Evolutionary conservation across 2,329 filamentous ascomycete species (phyloP), one percentile per base, ranked within the genome.

Genomic region (Mollisiaceae sp.): DNA sequence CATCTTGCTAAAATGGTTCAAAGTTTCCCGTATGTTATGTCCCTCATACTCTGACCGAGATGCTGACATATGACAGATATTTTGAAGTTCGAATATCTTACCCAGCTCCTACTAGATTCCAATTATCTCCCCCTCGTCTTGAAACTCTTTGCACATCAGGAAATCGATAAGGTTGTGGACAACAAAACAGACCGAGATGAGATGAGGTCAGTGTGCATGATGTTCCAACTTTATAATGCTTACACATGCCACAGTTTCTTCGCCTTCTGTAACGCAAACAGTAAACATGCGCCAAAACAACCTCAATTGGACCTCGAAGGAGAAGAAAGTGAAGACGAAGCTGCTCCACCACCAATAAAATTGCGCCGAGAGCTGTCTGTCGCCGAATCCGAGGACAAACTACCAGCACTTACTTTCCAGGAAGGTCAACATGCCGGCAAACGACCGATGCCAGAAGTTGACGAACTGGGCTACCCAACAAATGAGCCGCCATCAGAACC

Each of bases 1-100:
- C 35, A 82, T 97, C n/a, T 79, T 98, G 54, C 77, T 98, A 67
- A 99, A 98, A 78, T 99, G 95, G 95, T 90, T 98, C 73, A 96
- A 97, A 77, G 82, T 97, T 62, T 97, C 93, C 65, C 95, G 93
- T 96, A 82, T 82, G 92, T 62, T 41, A 3, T 18, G 50, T 9
- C 20, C 35, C 32, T n/a, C 5, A 52, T 32, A 6, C 20, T 35
- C n/a, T 47, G 8, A 27, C 11, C 22, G 38, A 9, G 36, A 43
- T 61, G 47, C 71, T 77, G 63, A 70, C 70, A 67, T 15, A 4
- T 22, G 4, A 5, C 57, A 96, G 93, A 99, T 76, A 86, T 98
- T 35, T 82, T 99, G 70, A 97, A 97, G 76, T 97, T 95, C 71
- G 95, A 99, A 79, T 98, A 97, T 74, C 82, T 99, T 74, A 94